These are phyloP conservation scores for Cenchrus purpureus DNA, from an alignment of 176 grass and related monocot species.

Conservation along the genomic window DNA sequence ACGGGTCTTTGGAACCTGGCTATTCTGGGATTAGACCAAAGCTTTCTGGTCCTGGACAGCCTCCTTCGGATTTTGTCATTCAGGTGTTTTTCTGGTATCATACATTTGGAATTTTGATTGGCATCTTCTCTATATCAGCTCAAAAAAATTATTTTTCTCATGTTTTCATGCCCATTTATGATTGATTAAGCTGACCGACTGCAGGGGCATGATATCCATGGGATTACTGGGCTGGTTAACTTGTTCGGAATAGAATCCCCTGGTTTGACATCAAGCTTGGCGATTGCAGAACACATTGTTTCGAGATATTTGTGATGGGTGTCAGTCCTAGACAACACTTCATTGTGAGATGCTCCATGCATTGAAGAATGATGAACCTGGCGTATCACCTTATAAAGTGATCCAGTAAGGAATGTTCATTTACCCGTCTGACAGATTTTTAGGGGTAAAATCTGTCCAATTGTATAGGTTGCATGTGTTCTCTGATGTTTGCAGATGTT, in stretches of 20 bases:
- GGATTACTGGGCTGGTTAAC: conserved; percentile 80
- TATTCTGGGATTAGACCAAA: conserved; percentile 96
- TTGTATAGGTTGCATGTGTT: too few relatives aligned
- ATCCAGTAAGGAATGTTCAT: not conserved
- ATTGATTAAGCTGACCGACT: conserved; percentile 25
- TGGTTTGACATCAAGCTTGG: conserved; percentile 86
- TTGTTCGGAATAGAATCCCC: conserved; percentile 96
- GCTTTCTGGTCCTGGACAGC: conserved; percentile 69
- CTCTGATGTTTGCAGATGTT: too few relatives aligned
- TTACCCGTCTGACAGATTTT: too few relatives aligned
- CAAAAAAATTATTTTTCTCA: conserved; percentile 7
- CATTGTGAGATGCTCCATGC: not conserved
- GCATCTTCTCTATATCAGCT: not conserved
- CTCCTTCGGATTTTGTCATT: conserved; percentile 75
- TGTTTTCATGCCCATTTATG: conserved; percentile 27
- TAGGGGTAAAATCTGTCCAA: too few relatives aligned
- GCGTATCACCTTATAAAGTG: not conserved
- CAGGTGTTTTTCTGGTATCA: conserved; percentile 56
- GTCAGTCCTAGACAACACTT: not conserved
- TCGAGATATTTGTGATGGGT: conserved; percentile 56
- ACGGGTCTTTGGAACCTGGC: conserved; percentile 77
- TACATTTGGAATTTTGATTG: not conserved
- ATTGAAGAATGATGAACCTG: not conserved
- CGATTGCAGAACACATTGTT: conserved; percentile 69
- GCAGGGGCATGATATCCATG: conserved; percentile 80